Conservation (phyloP, 208 protist species). For the Leishmania mexicana region DNA sequence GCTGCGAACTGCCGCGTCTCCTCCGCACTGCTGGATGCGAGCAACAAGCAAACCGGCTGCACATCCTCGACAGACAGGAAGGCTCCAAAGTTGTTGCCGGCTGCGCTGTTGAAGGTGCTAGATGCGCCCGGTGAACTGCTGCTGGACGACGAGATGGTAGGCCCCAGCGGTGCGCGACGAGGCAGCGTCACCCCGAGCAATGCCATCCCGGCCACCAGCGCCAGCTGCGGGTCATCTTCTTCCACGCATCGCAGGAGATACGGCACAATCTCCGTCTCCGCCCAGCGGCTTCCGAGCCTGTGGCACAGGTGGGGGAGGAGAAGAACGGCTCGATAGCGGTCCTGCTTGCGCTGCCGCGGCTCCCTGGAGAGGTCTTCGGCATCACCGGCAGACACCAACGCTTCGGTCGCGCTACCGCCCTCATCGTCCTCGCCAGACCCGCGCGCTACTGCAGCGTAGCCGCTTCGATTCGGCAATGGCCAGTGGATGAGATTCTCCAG, state of each 20-base stretch:
- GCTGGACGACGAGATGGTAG: not conserved
- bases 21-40: slow-evolving; percentile 45
- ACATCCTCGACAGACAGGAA: slow-evolving; percentile 45
- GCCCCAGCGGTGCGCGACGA: slow-evolving; percentile 10
- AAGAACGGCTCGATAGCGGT: slow-evolving; percentile 64
- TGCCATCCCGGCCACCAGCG: slow-evolving; percentile 53
- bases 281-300: slow-evolving; percentile 59
- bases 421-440: slow-evolving; percentile 13
- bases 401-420: slow-evolving; percentile 21
- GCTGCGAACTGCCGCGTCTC: slow-evolving; percentile 58
- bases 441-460: slow-evolving; percentile 14
- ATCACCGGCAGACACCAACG: slow-evolving; percentile 37
- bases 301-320: slow-evolving; percentile 56
- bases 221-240: slow-evolving; percentile 74
- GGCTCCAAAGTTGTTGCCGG: not conserved
- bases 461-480: slow-evolving; percentile 48
- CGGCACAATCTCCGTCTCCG: slow-evolving; percentile 57
- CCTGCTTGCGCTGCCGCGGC: slow-evolving; percentile 43
- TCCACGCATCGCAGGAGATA: slow-evolving; percentile 79
- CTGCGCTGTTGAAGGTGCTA: not conserved
- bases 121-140: not conserved
- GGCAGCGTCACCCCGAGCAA: slow-evolving; percentile 56
- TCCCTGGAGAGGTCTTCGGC: slow-evolving; percentile 49
- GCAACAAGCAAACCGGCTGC: slow-evolving; percentile 45
- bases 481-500: slow-evolving; percentile 81